Conservation (phyloP, 306 rosid genomes). For the Quillaja saponaria region DNA sequence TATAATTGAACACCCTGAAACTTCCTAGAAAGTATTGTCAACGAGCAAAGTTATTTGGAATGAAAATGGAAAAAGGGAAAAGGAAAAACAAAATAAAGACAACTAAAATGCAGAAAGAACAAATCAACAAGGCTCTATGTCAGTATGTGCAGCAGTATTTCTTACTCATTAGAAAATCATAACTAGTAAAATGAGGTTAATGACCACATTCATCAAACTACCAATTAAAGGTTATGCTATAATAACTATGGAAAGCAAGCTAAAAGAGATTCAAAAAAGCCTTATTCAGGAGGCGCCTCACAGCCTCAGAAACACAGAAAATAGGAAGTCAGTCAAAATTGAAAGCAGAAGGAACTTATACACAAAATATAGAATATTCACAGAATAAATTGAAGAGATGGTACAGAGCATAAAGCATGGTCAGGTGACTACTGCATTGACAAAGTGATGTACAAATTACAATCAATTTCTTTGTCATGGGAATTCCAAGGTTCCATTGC, state of each 20-base stretch:
- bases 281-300: conserved; percentile 27
- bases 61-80: conserved; percentile 14
- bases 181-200: conserved; percentile 1
- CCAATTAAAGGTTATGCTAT: conserved; percentile 1
- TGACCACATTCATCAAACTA: conserved; percentile 11
- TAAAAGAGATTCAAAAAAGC: conserved; percentile 18
- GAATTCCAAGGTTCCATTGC: conserved; percentile 10
- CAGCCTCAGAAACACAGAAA: conserved; percentile 14
- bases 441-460: not conserved
- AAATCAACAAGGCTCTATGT: conserved; percentile 2
- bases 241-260: not conserved
- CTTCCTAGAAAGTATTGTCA: conserved; percentile 56
- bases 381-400: conserved; percentile 20
- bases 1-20: conserved; percentile 65
- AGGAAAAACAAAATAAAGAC: not conserved
- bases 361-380: conserved; percentile 21
- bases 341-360: conserved; percentile 18
- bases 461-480: not conserved
- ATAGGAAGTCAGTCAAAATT: conserved; percentile 3
- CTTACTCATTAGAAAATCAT: not conserved
- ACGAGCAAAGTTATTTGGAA: conserved; percentile 24
- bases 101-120: conserved; percentile 18
- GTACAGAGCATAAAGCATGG: not conserved
- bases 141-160: conserved; percentile 14
- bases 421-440: not conserved